Evolutionary conservation across 257 asterid species (phyloP), one percentile per base, ranked within the genome.

Genomic region (Solanum tacnaense): DNA sequence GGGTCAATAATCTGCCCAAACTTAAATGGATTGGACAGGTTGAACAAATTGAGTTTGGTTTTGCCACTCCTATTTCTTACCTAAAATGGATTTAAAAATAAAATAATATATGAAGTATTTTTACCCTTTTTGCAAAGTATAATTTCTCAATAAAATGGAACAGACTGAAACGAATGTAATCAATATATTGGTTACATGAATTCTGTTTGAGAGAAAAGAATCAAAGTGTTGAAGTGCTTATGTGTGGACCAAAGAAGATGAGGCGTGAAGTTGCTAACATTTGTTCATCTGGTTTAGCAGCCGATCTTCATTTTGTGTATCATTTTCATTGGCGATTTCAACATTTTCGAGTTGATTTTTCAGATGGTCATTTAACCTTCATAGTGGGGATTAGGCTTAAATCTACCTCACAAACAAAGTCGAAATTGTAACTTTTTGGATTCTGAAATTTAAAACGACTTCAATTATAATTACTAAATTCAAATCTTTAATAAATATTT

Each of bases 241-340:
- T 91, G 32, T 93, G 96, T 36, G 98, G 98, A 46, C 98, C 98
- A 11, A 92, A 93, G 94, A 90, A 90, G 84, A 58, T 96, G 96
- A 87, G 98, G 46, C 96, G 92, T 27, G 98, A 96, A 44, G 98
- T 94, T 18, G 98, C 99, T 2, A 92, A 88, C 1, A 92, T 93
- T 76, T 93, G 98, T 46, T 92, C 98, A 16, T 95, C 98, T 25
- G 93, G 96, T 23, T 91, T 92, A 92, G 95, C 94, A 9, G 88
- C 86, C 9, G 93, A 95, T 68, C 94, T 95, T 49, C 94, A 95
- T 89, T 96, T 95, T 72, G 98, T 93, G 68, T 93, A 92, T 96
- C 87, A 95, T 95, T 90, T 95, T 95, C 90, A 93, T 86, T 94
- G 98, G 96, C 94, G 94, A 96, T 74, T 34, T 2, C 31, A 60